These are phyloP conservation scores for Bryopsis sp. DNA, from an alignment of 139 green algal species.

Conservation along the genomic window DNA sequence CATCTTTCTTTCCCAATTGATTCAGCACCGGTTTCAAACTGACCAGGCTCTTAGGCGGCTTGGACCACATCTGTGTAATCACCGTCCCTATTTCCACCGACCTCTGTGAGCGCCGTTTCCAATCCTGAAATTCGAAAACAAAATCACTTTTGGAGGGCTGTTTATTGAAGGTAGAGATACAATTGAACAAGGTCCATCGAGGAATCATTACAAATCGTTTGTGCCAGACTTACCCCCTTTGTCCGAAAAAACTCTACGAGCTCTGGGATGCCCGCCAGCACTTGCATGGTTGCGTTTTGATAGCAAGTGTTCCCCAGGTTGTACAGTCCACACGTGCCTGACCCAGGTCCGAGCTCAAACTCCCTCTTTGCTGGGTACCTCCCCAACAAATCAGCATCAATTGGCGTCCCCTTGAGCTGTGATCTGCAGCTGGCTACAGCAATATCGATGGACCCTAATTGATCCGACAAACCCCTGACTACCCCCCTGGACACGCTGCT, in stretches of 20 bases:
- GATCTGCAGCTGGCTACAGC: too few species aligned
- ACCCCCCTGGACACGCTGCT: too few species aligned
- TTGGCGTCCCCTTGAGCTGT: too few species aligned
- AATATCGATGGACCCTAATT: too few species aligned
- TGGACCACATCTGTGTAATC: neutral
- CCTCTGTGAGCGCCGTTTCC: neutral
- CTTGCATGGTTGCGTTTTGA: constrained; percentile 14
- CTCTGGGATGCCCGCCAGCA: constrained; percentile 14
- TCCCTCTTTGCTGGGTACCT: too few species aligned
- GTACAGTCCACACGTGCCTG: neutral
- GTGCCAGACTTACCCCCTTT: neutral
- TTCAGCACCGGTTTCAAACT: too few species aligned
- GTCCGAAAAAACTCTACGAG: neutral
- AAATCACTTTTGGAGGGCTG: too few species aligned
- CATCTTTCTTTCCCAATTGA: neutral
- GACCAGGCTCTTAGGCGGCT: too few species aligned
- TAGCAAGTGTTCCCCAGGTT: constrained; percentile 19
- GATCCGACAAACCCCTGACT: too few species aligned
- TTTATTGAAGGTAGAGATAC: neutral
- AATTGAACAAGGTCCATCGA: neutral
- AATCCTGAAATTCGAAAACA: too few species aligned
- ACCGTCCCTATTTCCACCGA: neutral
- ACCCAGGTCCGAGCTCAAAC: too few species aligned
- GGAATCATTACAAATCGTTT: neutral
- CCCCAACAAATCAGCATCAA: too few species aligned